Evolutionary conservation across 2,329 filamentous ascomycete genomes (phyloP).

Genomic region (Sporothrix curviconia): DNA sequence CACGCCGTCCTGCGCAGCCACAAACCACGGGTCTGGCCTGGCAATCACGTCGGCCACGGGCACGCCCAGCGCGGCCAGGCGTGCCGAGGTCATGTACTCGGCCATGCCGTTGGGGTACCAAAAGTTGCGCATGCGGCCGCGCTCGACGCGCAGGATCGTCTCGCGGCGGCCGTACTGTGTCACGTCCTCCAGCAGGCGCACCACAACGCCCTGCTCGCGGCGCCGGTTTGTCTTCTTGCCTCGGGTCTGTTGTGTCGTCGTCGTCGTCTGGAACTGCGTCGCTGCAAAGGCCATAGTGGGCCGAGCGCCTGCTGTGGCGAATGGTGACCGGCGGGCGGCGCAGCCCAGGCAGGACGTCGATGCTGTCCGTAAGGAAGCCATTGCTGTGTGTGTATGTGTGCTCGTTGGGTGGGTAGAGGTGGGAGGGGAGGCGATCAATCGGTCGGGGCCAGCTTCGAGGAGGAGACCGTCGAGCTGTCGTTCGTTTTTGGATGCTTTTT

Average conservation of each 20-base stretch:
- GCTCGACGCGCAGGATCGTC: conserved; percentile 28
- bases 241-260: too few species aligned
- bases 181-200: conserved; percentile 37
- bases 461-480: too few species aligned
- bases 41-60: conserved; percentile 23
- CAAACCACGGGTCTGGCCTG: conserved; percentile 27
- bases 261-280: conserved; percentile 23
- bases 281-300: conserved; percentile 19
- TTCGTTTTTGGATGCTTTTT: conserved; percentile 5
- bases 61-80: conserved; percentile 27
- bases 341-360: conserved; percentile 18
- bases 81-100: conserved; percentile 31
- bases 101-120: conserved; percentile 30
- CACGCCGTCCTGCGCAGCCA: not conserved
- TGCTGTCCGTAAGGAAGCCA: conserved; percentile 11
- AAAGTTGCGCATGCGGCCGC: conserved; percentile 32
- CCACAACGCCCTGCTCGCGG: conserved; percentile 36
- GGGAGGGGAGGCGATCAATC: too few species aligned
- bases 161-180: conserved; percentile 33
- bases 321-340: conserved; percentile 4
- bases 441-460: too few species aligned
- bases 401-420: not conserved
- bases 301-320: not conserved
- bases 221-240: conserved; percentile 30
- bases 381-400: not conserved